Conservation (phyloP, 2,329 filamentous ascomycete species). For the Cordyceps cicadae region DNA sequence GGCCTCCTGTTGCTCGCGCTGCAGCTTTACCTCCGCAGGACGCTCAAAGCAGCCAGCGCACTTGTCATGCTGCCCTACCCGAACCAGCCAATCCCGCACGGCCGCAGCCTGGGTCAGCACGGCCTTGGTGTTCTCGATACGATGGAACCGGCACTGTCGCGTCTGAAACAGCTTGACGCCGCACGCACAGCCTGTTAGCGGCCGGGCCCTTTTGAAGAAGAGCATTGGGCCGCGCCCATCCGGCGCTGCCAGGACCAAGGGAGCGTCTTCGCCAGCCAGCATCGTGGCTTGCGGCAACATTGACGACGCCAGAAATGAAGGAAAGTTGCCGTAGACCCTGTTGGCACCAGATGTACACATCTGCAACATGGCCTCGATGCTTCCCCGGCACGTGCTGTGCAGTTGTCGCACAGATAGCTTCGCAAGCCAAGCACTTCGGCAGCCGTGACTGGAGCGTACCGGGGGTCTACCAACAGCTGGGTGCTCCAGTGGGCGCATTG, state of each 20-base stretch:
- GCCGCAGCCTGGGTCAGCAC: slow-evolving; percentile 16
- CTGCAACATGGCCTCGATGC: not conserved
- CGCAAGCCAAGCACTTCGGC: slow-evolving; percentile 26
- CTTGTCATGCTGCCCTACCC: slow-evolving; percentile 16
- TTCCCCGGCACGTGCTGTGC: slow-evolving; percentile 16
- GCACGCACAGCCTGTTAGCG: slow-evolving; percentile 31
- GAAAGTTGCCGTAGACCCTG: slow-evolving; percentile 16
- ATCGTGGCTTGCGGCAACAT: too few species aligned
- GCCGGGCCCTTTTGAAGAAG: slow-evolving; percentile 9
- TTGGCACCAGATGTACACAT: slow-evolving; percentile 14
- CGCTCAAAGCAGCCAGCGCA: slow-evolving; percentile 26
- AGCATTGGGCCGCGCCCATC: not conserved
- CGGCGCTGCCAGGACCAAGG: not conserved
- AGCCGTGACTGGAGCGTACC: slow-evolving; percentile 11
- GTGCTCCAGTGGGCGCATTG: slow-evolving; percentile 20
- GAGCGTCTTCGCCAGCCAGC: too few species aligned
- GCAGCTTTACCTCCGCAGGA: not conserved
- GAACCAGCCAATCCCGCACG: slow-evolving; percentile 22
- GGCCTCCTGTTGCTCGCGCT: not conserved
- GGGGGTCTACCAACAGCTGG: slow-evolving; percentile 13
- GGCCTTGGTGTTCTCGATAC: slow-evolving; percentile 21
- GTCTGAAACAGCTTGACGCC: slow-evolving; percentile 25
- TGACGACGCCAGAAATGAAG: too few species aligned
- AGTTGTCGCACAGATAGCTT: slow-evolving; percentile 27
- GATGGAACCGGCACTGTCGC: slow-evolving; percentile 28